Evolutionary conservation across 257 asterid species (phyloP), one percentile per base, ranked within the genome.

Genomic region (Leptodermis oblonga): DNA sequence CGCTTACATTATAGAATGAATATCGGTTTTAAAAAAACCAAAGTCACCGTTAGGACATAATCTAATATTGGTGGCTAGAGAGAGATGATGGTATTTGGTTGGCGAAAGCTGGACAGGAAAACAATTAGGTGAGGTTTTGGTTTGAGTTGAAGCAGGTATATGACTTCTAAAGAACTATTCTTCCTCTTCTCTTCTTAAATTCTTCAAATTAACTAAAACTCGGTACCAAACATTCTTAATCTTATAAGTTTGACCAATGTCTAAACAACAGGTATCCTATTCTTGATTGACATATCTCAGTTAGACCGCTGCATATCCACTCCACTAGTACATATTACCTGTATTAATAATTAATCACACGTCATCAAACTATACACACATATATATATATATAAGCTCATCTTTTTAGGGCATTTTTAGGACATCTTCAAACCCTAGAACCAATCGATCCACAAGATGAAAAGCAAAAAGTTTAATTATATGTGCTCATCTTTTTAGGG

Each of bases 111-210:
- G 67, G 71, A 58, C 62, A 25, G n/a, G 13, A 14, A 60, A 51
- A 17, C 36, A 67, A 68, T 70, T 70, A 74, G 79, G 74, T 79
- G 33, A 39, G 68, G 71, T 54, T 69, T 69, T 30, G 71, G 77
- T 55, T 49, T 34, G 62, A 22, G 71, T 79, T 72, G 80, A 70
- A 69, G 77, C 73, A 67, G 82, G 75, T 79, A n/a, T n/a, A n/a
- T n/a, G 41, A 70, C 37, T 48, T 22, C 34, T 67, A 49, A 18
- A n/a, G 34, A 0, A 15, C 53, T 60, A 39, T 46, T 45, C 0
- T 22, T 73, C 23, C n/a, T n/a, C 7, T 69, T 26, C n/a, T 15
- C n/a, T 52, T 52, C 59, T 52, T 52, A 52, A 64, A 56, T 49
- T 63, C 41, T 53, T 42, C 70, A 60, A 73, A 48, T 70, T 30